phyloP scores from a whole-genome alignment of 768 basidiomycete species.

The Termitomyces sp. region DNA sequence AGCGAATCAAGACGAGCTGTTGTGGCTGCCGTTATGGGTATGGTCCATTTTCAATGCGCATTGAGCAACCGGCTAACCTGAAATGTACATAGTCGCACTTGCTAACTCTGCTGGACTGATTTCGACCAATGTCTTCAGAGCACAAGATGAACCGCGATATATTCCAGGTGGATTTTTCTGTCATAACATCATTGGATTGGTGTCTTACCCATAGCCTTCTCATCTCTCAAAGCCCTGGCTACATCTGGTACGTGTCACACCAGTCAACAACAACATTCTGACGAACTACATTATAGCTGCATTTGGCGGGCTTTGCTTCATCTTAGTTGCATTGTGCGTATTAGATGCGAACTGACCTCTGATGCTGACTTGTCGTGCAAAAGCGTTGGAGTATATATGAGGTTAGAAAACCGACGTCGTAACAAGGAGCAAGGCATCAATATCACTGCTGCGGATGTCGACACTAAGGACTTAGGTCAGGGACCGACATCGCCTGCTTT shows the following conservation, averaged over 20 bases:
- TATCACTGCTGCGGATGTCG: constrained; percentile 36
- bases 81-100: constrained; percentile 31
- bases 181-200: not conserved
- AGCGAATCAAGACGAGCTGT: constrained; percentile 42
- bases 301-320: constrained; percentile 40
- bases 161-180: constrained; percentile 27
- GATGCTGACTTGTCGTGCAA: constrained; percentile 2
- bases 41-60: constrained; percentile 2
- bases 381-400: constrained; percentile 45
- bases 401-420: constrained; percentile 38
- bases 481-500: constrained; percentile 37
- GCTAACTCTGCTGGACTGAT: constrained; percentile 45
- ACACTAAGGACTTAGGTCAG: constrained; percentile 35
- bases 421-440: constrained; percentile 35
- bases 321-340: constrained; percentile 33
- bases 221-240: constrained; percentile 26
- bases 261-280: not conserved
- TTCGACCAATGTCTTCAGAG: constrained; percentile 46
- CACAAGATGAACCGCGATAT: constrained; percentile 45
- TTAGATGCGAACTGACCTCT: not conserved
- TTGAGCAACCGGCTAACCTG: not conserved
- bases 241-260: constrained; percentile 31
- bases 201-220: not conserved
- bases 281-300: constrained; percentile 24
- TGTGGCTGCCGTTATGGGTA: constrained; percentile 47